phyloP scores from a whole-genome alignment of 306 rosid species.

The Glycine tomentella region DNA sequence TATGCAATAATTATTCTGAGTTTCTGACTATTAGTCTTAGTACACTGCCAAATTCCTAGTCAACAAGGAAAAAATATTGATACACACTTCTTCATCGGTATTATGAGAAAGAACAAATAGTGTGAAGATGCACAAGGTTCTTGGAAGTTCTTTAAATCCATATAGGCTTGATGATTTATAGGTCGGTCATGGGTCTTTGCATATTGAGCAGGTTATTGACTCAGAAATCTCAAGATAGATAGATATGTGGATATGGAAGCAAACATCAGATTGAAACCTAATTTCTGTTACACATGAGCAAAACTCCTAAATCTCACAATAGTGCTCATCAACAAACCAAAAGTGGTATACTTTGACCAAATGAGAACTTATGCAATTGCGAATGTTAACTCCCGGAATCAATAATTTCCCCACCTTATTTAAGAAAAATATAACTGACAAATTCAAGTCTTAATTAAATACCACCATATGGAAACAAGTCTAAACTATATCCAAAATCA shows the following conservation, averaged over 20 bases:
- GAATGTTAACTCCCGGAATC: no score
- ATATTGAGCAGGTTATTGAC: neutral
- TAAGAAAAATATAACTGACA: no score
- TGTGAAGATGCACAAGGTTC: neutral
- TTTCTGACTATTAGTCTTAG: neutral
- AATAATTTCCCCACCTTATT: no score
- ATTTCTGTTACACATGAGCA: neutral
- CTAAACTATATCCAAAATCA: no score
- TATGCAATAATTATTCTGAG: constrained; percentile 7
- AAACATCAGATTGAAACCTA: neutral
- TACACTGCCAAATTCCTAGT: constrained; percentile 29
- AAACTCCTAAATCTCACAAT: neutral
- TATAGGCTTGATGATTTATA: neutral
- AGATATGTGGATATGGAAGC: neutral
- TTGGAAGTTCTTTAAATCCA: neutral
- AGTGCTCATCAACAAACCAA: neutral
- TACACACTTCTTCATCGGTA: neutral
- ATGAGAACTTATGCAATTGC: no score
- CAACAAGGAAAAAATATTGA: constrained; percentile 4
- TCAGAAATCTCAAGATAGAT: neutral
- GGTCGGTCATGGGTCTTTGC: constrained; percentile 1
- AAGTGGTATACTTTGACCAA: neutral
- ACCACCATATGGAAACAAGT: no score
- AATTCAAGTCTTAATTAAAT: no score
- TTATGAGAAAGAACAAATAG: neutral